A percentile compares a stretch with the other conserved stretches of the same genome.
phyloP scores from a whole-genome alignment of 805 yeast genomes.

The Yamadazyma insecticola region DNA sequence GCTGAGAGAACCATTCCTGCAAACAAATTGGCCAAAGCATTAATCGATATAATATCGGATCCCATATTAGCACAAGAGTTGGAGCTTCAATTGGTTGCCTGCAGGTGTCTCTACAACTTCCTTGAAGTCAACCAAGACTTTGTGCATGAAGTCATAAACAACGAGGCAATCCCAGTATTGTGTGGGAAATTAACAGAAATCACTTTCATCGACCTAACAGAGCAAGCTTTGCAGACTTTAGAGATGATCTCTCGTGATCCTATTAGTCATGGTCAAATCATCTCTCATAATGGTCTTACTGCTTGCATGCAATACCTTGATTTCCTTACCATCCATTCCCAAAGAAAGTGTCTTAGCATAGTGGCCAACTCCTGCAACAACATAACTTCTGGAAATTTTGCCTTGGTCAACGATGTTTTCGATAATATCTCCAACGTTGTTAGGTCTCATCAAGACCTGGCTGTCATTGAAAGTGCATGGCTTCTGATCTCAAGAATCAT shows the following conservation, averaged over 20 bases:
- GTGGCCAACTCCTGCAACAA: constrained; percentile 64
- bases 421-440: constrained; percentile 56
- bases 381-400: constrained; percentile 41
- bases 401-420: constrained; percentile 51
- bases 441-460: constrained; percentile 50
- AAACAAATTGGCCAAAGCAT: constrained; percentile 45
- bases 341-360: constrained; percentile 70
- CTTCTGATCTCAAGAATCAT: constrained; percentile 56
- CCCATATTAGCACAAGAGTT: constrained; percentile 57
- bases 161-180: constrained; percentile 63
- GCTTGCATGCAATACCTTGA: constrained; percentile 74
- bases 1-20: constrained; percentile 66
- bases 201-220: constrained; percentile 85
- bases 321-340: constrained; percentile 86
- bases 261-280: constrained; percentile 44
- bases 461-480: constrained; percentile 63
- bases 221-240: constrained; percentile 76
- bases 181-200: constrained; percentile 67
- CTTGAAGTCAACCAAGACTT: constrained; percentile 70
- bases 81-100: constrained; percentile 78
- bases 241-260: constrained; percentile 59
- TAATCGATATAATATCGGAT: constrained; percentile 56
- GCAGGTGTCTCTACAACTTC: constrained; percentile 78
- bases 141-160: constrained; percentile 55
- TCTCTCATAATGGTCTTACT: constrained; percentile 56